phyloP scores from a whole-genome alignment of 768 basidiomycete species.

The Podaxis mareebaensis region DNA sequence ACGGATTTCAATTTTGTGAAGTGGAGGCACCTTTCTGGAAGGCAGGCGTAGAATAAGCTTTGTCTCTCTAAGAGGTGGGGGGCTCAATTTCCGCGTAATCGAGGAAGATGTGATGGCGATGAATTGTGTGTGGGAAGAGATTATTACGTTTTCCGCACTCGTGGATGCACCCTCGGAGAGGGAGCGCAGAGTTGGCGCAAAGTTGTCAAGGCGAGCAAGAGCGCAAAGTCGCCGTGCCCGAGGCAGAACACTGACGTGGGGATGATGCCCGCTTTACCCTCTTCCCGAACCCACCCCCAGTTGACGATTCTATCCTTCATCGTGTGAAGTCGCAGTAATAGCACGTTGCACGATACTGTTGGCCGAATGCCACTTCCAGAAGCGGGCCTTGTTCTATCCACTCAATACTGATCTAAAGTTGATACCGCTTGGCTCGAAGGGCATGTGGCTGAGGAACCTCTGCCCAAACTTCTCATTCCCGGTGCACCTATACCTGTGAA shows the following conservation, averaged over 20 bases:
- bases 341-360: background rate
- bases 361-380: background rate
- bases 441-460: constrained; percentile 7
- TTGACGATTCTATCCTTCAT: background rate
- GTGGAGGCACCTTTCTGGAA: background rate
- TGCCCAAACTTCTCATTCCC: background rate
- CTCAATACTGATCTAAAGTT: too few relatives aligned
- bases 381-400: background rate
- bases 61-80: background rate
- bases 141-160: constrained; percentile 7
- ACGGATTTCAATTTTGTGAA: constrained; percentile 13
- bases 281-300: background rate
- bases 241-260: background rate
- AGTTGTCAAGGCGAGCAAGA: background rate
- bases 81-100: constrained; percentile 8
- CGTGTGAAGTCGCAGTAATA: background rate
- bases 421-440: background rate
- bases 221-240: constrained; percentile 10
- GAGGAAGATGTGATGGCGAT: background rate
- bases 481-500: background rate
- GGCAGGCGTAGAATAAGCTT: background rate
- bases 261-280: constrained; percentile 5
- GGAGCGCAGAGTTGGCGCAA: background rate
- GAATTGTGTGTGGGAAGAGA: background rate
- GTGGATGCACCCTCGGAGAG: background rate